Percentiles rank a stretch among this genome's conserved stretches.
Conservation (phyloP, 805 yeast species). For the Metahyphopichia silvanorum region DNA sequence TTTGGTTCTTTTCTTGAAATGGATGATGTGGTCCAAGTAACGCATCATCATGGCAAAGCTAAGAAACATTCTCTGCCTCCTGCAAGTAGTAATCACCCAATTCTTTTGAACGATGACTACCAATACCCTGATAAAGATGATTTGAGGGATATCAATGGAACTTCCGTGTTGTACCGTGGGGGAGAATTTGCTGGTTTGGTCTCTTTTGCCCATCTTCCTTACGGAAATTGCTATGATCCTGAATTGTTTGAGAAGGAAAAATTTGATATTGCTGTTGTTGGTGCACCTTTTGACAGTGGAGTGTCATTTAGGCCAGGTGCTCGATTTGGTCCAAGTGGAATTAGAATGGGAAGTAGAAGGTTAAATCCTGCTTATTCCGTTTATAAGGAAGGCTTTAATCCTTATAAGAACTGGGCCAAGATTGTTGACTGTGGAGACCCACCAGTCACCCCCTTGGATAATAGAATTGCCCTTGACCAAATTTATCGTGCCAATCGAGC, state of each 20-base stretch:
- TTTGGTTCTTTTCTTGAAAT: constrained; percentile 30
- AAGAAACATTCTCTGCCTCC: constrained; percentile 25
- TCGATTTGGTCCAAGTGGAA: constrained; percentile 55
- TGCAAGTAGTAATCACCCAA: constrained; percentile 22
- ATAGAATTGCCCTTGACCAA: constrained; percentile 53
- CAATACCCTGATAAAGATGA: constrained; percentile 34
- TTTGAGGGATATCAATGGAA: constrained; percentile 35
- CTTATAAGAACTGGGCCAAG: constrained; percentile 40
- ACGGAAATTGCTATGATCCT: constrained; percentile 13
- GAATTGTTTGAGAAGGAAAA: constrained; percentile 11
- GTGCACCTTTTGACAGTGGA: constrained; percentile 60
- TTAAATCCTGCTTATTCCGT: constrained; percentile 11
- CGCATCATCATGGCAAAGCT: constrained; percentile 13
- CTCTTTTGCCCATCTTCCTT: constrained; percentile 24
- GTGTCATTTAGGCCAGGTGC: constrained; percentile 57
- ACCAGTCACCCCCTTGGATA: constrained; percentile 62
- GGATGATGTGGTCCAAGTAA: constrained; percentile 14
- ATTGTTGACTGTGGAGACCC: constrained; percentile 61
- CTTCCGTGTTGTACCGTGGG: constrained; percentile 35
- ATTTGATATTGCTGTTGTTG: constrained; percentile 53
- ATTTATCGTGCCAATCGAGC: constrained; percentile 55
- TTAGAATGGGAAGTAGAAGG: constrained; percentile 46
- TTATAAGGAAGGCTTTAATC: constrained; percentile 30
- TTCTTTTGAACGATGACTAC: constrained; percentile 27
- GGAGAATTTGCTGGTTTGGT: constrained; percentile 34